Evolutionary conservation across 108 stramenopile genomes (phyloP).

Genomic region (Nitzschia palea): DNA sequence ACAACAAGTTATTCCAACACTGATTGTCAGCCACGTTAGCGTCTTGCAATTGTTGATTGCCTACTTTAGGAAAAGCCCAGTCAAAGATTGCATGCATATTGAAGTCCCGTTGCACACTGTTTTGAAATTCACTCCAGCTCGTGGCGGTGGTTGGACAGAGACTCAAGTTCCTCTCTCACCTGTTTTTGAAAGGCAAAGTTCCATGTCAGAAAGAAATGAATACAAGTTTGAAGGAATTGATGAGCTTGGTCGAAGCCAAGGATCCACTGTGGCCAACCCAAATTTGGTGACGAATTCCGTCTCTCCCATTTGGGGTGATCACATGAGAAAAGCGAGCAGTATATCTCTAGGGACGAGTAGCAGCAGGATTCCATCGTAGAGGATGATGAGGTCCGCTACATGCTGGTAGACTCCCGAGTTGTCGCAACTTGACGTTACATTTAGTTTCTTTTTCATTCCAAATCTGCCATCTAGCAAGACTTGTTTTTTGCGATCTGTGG

Average conservation of each 20-base stretch:
- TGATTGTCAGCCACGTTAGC: conserved; percentile 89
- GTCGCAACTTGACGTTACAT: no score
- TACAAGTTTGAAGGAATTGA: conserved; percentile 25
- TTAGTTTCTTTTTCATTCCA: no score
- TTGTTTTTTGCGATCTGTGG: no score
- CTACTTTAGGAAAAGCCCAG: conserved; percentile 80
- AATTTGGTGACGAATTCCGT: background rate
- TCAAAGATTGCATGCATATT: conserved; percentile 76
- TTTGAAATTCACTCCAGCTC: conserved; percentile 81
- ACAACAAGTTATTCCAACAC: conserved; percentile 83
- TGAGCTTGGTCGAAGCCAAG: background rate
- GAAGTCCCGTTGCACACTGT: conserved; percentile 88
- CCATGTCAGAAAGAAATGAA: background rate
- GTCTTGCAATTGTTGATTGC: conserved; percentile 85
- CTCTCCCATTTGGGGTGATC: conserved; percentile 55
- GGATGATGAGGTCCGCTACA: no score
- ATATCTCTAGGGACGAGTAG: conserved; percentile 15
- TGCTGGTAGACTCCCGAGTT: no score
- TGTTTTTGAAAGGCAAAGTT: conserved; percentile 13
- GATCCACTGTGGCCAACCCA: background rate
- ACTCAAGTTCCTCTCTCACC: conserved; percentile 41
- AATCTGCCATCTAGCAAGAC: no score
- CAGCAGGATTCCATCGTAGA: background rate
- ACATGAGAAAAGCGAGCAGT: conserved; percentile 28
- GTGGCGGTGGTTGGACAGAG: conserved; percentile 87